These are phyloP conservation scores for Aspergillus novofumigatus DNA, from an alignment of 2,329 filamentous ascomycete species.

Conservation along the genomic window DNA sequence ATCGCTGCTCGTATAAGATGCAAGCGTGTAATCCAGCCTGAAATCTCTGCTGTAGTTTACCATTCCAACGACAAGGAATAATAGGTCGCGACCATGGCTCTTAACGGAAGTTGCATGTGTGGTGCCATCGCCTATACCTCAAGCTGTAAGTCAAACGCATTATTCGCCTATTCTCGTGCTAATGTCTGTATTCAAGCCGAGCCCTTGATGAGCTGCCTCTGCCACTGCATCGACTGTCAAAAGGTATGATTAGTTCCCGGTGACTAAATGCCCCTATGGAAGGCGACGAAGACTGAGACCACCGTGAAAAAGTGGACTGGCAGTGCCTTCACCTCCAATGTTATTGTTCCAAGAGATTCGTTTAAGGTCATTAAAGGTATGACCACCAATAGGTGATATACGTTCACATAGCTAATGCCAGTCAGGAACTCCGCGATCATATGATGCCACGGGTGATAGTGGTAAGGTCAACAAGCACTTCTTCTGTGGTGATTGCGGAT, in stretches of 20 bases:
- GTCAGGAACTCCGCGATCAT: slow-evolving; percentile 46
- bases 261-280: not conserved
- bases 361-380: slow-evolving; percentile 50
- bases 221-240: slow-evolving; percentile 53
- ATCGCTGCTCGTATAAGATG: too few relatives aligned
- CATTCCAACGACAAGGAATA: not conserved
- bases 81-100: slow-evolving; percentile 17
- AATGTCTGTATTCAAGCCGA: slow-evolving; percentile 31
- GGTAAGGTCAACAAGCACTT: slow-evolving; percentile 55
- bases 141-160: slow-evolving; percentile 16
- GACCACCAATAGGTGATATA: not conserved
- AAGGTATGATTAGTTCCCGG: slow-evolving; percentile 37
- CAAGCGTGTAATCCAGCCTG: not conserved
- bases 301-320: slow-evolving; percentile 45
- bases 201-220: slow-evolving; percentile 44
- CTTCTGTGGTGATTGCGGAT: slow-evolving; percentile 53
- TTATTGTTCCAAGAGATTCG: slow-evolving; percentile 44
- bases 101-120: slow-evolving; percentile 33
- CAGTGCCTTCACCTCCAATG: slow-evolving; percentile 53
- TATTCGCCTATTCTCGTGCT: not conserved
- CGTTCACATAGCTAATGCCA: not conserved
- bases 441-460: slow-evolving; percentile 45
- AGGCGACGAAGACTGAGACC: slow-evolving; percentile 1
- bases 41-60: not conserved
- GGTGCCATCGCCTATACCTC: slow-evolving; percentile 27